phyloP scores from a whole-genome alignment of 805 yeast species.

The Yarrowia sp. region DNA sequence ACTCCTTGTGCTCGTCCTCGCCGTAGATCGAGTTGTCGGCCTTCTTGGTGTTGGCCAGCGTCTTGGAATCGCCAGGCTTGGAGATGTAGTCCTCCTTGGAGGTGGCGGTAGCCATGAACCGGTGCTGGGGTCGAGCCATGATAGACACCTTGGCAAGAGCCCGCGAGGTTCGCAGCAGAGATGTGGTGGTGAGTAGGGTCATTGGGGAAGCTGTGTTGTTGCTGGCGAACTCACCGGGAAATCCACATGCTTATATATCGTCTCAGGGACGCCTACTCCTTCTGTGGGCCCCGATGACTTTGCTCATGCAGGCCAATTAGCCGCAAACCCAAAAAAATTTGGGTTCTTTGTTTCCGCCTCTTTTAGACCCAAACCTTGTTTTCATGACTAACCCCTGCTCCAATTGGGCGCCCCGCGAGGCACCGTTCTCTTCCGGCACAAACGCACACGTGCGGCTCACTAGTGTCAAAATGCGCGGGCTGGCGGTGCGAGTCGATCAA shows the following conservation, averaged over 20 bases:
- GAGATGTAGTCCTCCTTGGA: background rate
- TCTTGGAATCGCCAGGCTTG: background rate
- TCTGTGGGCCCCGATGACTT: background rate
- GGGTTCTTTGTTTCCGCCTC: no score
- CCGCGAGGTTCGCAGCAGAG: slow-evolving; percentile 11
- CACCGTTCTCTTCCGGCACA: slow-evolving; percentile 3
- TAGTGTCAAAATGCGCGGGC: background rate
- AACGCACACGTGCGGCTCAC: background rate
- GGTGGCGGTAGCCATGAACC: slow-evolving; percentile 1
- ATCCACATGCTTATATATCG: background rate
- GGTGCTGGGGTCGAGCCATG: background rate
- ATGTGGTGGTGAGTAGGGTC: slow-evolving; percentile 4
- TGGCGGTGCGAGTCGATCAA: background rate
- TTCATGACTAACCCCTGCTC: background rate
- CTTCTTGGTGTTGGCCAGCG: slow-evolving; percentile 8
- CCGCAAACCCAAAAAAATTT: slow-evolving; percentile 5
- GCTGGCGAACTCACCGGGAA: background rate
- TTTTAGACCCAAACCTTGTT: no score
- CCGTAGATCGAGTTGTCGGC: slow-evolving; percentile 21
- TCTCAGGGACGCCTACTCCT: background rate
- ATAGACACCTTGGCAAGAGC: background rate
- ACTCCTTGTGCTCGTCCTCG: background rate
- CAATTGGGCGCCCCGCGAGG: background rate
- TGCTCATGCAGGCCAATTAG: slow-evolving; percentile 3
- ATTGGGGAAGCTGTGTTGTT: background rate